These are phyloP conservation scores for Cardiospermum halicacabum DNA, from an alignment of 345 rosid species.

Conservation along the genomic window DNA sequence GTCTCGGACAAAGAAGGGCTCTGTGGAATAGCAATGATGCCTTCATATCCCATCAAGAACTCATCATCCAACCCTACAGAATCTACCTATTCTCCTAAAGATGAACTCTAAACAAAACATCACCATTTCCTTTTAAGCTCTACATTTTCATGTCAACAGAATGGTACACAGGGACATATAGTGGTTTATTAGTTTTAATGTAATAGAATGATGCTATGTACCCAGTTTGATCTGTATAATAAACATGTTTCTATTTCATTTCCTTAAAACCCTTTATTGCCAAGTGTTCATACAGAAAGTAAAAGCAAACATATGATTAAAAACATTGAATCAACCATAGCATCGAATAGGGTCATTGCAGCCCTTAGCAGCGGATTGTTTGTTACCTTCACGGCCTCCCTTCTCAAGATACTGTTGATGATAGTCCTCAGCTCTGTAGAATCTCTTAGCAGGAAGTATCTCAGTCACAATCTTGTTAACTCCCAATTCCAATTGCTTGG, in stretches of 20 bases:
- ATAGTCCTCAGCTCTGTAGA: constrained; percentile 71
- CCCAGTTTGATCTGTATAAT: background rate
- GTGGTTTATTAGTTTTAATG: background rate
- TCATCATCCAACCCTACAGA: constrained; percentile 41
- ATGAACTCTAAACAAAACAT: constrained; percentile 50
- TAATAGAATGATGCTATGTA: background rate
- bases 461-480: constrained; percentile 60
- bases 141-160: background rate
- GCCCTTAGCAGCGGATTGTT: constrained; percentile 63
- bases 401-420: constrained; percentile 87
- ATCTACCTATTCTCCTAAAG: constrained; percentile 30
- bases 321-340: constrained; percentile 41
- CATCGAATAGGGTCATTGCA: constrained; percentile 82
- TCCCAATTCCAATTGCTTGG: constrained; percentile 48
- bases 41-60: constrained; percentile 64
- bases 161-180: background rate
- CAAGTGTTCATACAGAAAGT: no score
- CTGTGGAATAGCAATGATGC: constrained; percentile 72
- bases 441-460: constrained; percentile 68
- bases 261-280: no score
- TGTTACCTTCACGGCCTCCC: constrained; percentile 50
- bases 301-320: background rate
- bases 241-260: background rate
- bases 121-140: background rate
- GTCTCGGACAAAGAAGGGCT: constrained; percentile 37